These are phyloP conservation scores for Heteromeles arbutifolia DNA, from an alignment of 306 rosid species.

Conservation along the genomic window DNA sequence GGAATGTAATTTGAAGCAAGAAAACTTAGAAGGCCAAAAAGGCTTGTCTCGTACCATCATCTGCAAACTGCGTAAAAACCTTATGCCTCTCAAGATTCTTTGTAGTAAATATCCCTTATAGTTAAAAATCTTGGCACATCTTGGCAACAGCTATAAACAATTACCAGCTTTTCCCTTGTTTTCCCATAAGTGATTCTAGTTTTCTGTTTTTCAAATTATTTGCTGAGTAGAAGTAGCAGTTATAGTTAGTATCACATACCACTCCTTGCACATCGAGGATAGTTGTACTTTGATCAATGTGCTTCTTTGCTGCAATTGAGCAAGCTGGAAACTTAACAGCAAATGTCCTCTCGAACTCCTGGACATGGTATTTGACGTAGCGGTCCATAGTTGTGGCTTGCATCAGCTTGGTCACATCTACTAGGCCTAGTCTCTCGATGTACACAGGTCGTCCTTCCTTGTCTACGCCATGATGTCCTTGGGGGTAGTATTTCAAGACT, in stretches of 20 bases:
- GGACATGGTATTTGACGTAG: constrained; percentile 68
- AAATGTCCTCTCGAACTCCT: constrained; percentile 82
- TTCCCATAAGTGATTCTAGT: background rate
- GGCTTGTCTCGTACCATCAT: background rate
- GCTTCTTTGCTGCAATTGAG: constrained; percentile 81
- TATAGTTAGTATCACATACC: constrained; percentile 43
- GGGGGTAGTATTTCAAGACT: constrained; percentile 79
- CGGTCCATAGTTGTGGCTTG: constrained; percentile 86
- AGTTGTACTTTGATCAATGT: constrained; percentile 92
- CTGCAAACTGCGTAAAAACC: background rate
- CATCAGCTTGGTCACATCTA: constrained; percentile 63
- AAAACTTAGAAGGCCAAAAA: background rate
- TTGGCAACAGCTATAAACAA: background rate
- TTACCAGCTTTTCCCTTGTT: background rate
- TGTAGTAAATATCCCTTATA: background rate
- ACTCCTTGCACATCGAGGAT: constrained; percentile 94
- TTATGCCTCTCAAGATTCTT: background rate
- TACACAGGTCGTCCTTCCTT: constrained; percentile 92
- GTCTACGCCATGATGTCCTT: constrained; percentile 88
- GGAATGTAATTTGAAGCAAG: background rate
- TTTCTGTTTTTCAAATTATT: too few species aligned
- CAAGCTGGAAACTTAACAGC: constrained; percentile 77
- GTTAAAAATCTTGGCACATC: background rate
- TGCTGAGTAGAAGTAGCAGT: background rate
- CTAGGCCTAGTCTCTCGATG: constrained; percentile 75